Conservation (phyloP, 805 yeast species). For the Kodamaea fukazawae region DNA sequence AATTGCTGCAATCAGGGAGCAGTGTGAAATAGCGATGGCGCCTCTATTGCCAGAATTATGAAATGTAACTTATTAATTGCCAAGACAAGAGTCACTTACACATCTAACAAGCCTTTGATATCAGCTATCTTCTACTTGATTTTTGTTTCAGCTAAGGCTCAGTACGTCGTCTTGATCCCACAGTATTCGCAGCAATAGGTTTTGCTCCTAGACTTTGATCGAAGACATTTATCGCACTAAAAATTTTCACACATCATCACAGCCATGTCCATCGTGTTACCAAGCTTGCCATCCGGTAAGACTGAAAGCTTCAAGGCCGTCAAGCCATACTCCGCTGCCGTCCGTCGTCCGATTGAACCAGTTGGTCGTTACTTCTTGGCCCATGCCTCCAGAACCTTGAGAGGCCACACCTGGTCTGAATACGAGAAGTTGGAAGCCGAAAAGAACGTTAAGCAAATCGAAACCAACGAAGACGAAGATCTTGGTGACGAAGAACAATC, state of each 20-base stretch:
- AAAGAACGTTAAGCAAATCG: slow-evolving; percentile 71
- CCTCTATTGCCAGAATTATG: too few species aligned
- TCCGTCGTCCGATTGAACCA: slow-evolving; percentile 87
- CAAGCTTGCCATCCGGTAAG: slow-evolving; percentile 43
- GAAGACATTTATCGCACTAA: slow-evolving; percentile 3
- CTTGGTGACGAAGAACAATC: slow-evolving; percentile 72
- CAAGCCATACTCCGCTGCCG: slow-evolving; percentile 54
- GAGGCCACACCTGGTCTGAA: slow-evolving; percentile 99
- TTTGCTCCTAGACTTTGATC: too few species aligned
- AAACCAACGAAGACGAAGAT: slow-evolving; percentile 60
- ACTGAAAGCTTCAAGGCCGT: slow-evolving; percentile 51
- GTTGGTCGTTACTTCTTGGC: slow-evolving; percentile 95
- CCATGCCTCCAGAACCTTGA: slow-evolving; percentile 90
- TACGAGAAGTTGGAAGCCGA: slow-evolving; percentile 92
- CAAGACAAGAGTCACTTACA: too few species aligned
- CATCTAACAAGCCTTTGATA: too few species aligned
- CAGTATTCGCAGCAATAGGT: too few species aligned
- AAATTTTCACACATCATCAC: slow-evolving; percentile 11
- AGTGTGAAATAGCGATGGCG: too few species aligned
- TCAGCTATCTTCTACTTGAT: too few species aligned
- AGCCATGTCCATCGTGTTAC: slow-evolving; percentile 44
- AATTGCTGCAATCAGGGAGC: too few species aligned
- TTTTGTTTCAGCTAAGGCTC: too few species aligned
- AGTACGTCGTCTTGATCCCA: too few species aligned
- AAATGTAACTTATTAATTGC: too few species aligned